Conservation (phyloP, 1,284 basidiomycete genomes). For the Volvariella surrecta region DNA sequence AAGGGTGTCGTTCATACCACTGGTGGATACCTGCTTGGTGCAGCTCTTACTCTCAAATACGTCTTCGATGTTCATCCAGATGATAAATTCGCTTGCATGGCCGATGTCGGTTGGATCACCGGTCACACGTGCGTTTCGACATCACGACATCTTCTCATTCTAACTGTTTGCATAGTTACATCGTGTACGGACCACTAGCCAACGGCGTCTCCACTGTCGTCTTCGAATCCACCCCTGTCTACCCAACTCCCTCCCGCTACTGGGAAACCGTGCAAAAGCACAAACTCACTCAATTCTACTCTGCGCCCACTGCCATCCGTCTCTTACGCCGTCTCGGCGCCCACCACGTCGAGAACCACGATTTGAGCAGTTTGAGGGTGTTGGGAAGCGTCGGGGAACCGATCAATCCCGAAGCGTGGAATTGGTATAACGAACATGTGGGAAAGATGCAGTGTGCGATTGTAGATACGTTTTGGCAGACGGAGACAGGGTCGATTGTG, state of each 20-base stretch:
- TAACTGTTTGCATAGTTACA: constrained; percentile 50
- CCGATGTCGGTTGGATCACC: constrained; percentile 98
- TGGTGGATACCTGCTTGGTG: constrained; percentile 88
- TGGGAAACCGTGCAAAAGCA: constrained; percentile 95
- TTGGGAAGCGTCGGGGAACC: constrained; percentile 95
- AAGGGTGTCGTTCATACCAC: constrained; percentile 97
- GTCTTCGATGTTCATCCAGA: constrained; percentile 95
- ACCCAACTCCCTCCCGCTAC: constrained; percentile 93
- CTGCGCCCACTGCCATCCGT: constrained; percentile 90
- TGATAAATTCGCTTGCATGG: constrained; percentile 96
- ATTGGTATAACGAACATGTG: constrained; percentile 97
- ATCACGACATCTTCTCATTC: constrained; percentile 4
- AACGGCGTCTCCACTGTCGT: constrained; percentile 91
- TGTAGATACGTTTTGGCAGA: constrained; percentile 97
- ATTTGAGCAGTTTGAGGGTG: constrained; percentile 80
- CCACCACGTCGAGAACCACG: constrained; percentile 81
- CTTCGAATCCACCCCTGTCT: constrained; percentile 96
- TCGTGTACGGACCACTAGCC: constrained; percentile 91
- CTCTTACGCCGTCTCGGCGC: constrained; percentile 81
- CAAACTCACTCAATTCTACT: constrained; percentile 93
- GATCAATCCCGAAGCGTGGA: constrained; percentile 99
- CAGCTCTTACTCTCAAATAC: constrained; percentile 84
- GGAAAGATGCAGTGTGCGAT: constrained; percentile 88
- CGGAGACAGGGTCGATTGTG: constrained; percentile 94
- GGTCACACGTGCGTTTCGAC: constrained; percentile 70